Evolutionary conservation across 176 grass and related monocot species (phyloP), one percentile per base, ranked within the genome.

Genomic region (Triticum aestivum): DNA sequence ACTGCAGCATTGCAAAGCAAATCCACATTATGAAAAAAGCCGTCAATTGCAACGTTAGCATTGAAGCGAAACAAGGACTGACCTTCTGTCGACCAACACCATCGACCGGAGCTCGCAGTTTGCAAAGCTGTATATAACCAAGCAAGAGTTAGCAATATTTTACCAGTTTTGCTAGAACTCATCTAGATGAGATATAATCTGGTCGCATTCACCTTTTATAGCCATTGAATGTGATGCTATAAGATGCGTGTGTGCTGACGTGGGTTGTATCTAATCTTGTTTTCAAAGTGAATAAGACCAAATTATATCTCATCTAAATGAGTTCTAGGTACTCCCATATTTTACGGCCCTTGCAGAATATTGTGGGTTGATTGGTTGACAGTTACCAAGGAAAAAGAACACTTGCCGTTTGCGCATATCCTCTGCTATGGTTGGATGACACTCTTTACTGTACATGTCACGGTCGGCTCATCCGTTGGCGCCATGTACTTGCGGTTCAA

Each of bases 61-160:
- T 0, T 24, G 11, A 7, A 44, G 69, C 23, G 27, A 63, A 67
- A 12, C 61, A 82, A 73, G 77, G 42, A 23, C 72, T 67, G 38
- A 98, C 93, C 96, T 96, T 73, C 91, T 94, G 80, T 98, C 93
- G 8, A 94, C 90, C 73, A 98, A 30, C 30, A 98, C 92, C 86
- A 98, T 78, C 2, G 96, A 92, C 37, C 93, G 86, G 18, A 98
- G 93, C 79, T 96, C 96, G 79, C 96, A 98, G 45, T 96, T 96
- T 14, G 87, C 86, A 75, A 98, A 96, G 24, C 93, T 98, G 84
- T 15, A 87, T 68, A 78, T 29, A 67, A 85, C 34, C 20, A 80
- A 81, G 42, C 0, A n/a, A 51, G 85, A 72, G 79, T 91, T 58
- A 86, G 75, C 33, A 24, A n/a, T n/a, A n/a, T n/a, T n/a, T n/a